phyloP scores from a whole-genome alignment of 352 stramenopile species.

The Phytopythium ostracodes region DNA sequence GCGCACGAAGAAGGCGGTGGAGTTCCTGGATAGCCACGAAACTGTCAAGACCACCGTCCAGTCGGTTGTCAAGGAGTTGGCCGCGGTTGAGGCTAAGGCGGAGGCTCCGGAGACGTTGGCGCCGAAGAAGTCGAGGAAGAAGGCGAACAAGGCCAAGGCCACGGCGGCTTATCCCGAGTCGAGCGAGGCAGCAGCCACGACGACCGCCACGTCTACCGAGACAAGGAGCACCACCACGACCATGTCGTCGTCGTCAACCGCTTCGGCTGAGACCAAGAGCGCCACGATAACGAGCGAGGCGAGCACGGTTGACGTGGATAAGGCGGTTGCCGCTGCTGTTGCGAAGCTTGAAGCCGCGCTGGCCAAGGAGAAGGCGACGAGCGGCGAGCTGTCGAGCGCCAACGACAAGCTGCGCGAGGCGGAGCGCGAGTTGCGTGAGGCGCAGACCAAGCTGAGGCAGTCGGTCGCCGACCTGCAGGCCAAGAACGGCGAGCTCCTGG shows the following conservation, averaged over 20 bases:
- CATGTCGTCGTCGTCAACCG: conserved; percentile 1
- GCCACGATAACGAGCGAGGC: no score
- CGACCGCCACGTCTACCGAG: conserved; percentile 14
- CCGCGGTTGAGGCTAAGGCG: background rate
- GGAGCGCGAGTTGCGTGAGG: conserved; percentile 18
- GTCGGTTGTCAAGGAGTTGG: background rate
- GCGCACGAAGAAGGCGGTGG: conserved; percentile 29
- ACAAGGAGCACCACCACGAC: conserved; percentile 5
- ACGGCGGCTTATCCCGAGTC: conserved; percentile 4
- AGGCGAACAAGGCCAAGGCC: conserved; percentile 14
- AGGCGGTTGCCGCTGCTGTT: conserved; percentile 11
- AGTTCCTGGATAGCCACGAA: conserved; percentile 22
- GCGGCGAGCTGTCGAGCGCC: conserved; percentile 13
- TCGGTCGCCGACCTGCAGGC: conserved; percentile 10
- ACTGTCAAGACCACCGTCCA: background rate
- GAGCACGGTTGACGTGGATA: conserved; percentile 2
- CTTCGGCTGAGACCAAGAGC: conserved; percentile 18
- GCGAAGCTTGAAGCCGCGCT: conserved; percentile 18
- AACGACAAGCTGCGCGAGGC: conserved; percentile 15
- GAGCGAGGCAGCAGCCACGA: background rate
- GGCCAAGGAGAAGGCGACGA: conserved; percentile 14
- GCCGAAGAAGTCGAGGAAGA: conserved; percentile 11
- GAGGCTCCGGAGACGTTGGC: conserved; percentile 11
- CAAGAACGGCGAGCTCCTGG: conserved; percentile 11
- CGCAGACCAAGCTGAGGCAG: conserved; percentile 24